Evolutionary conservation across 257 asterid species (phyloP).

Genomic region (Mentha longifolia): DNA sequence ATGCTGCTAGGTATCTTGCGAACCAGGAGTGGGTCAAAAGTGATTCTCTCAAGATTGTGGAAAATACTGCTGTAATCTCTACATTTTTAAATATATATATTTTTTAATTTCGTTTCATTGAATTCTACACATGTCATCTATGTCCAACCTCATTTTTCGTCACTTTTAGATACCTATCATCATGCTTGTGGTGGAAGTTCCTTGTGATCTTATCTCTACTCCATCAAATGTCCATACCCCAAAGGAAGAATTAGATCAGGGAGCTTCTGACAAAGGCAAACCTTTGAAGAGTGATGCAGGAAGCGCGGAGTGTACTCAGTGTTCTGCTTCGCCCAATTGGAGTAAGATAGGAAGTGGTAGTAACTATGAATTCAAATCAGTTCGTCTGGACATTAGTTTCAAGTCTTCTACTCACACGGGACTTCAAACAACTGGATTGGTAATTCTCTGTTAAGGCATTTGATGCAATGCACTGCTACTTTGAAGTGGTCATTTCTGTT

Average conservation of each 20-base stretch:
- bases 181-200: constrained; percentile 99
- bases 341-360: constrained; percentile 44
- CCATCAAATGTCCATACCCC: constrained; percentile 53
- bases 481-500: constrained; percentile 22
- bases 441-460: constrained; percentile 39
- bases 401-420: constrained; percentile 97
- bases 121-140: constrained; percentile 23
- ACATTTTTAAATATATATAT: constrained; percentile 21
- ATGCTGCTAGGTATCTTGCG: constrained; percentile 98
- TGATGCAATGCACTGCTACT: constrained; percentile 29
- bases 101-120: constrained; percentile 18
- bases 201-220: constrained; percentile 67
- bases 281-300: constrained; percentile 52
- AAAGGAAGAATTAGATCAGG: constrained; percentile 55
- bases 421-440: constrained; percentile 98
- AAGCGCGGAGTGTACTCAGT: constrained; percentile 51
- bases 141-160: constrained; percentile 24
- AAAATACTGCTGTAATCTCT: constrained; percentile 94
- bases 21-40: constrained; percentile 99
- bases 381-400: constrained; percentile 97
- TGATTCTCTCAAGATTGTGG: constrained; percentile 99
- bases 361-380: constrained; percentile 67
- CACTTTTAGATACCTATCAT: constrained; percentile 87
- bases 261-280: constrained; percentile 51
- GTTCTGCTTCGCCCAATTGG: constrained; percentile 48